Base-by-base conservation (phyloP, 2,329 filamentous ascomycete genomes). In the Exserohilum turcica region DNA sequence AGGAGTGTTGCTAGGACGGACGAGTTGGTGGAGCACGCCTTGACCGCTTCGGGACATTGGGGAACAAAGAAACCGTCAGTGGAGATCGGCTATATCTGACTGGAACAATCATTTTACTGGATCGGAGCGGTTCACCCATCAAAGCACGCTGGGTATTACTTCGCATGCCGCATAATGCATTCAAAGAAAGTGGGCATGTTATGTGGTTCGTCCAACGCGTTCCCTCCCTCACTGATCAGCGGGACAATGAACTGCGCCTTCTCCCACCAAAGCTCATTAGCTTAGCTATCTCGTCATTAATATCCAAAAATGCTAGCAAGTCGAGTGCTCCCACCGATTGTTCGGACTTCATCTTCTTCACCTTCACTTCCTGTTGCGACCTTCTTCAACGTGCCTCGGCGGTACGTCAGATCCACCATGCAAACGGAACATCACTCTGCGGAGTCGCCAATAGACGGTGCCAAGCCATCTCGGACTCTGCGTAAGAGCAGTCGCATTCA, bases 61-160 rank as follows among this genome's bases (percentile, higher is more conserved):
- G 59, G 66, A 69, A 74, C 71, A 74, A 74, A 74, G 72, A 70
- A 74, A 65, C 54, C 45, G 42, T 52, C 61, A 64, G 63, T 60
- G 61, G 68, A 64, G 52, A 47, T 64, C 56, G 51, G 52, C 63
- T 70, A 65, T 64, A 67, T 68, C 59, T 65, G 68, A 65, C 65
- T 68, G 59, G 64, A 60, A 74, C 71, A 74, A 69, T 68, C 47
- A 65, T 66, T 65, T 70, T 68, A 64, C 64, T 64, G 64, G 64
- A 64, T 65, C 59, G 42, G 54, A 59, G 15, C 57, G 52, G 52
- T 54, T 48, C 48, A 42, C 35, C 52, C 46, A 61, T 65, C 57
- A 68, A 70, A 64, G 63, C 59, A 59, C 55, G 50, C 54, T 54
- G 43, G 48, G 32, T 27, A 54, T 37, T 56, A 48, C 33, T 57